Conservation (phyloP, 2,329 filamentous ascomycete species). For the Ophiostoma australiae region DNA sequence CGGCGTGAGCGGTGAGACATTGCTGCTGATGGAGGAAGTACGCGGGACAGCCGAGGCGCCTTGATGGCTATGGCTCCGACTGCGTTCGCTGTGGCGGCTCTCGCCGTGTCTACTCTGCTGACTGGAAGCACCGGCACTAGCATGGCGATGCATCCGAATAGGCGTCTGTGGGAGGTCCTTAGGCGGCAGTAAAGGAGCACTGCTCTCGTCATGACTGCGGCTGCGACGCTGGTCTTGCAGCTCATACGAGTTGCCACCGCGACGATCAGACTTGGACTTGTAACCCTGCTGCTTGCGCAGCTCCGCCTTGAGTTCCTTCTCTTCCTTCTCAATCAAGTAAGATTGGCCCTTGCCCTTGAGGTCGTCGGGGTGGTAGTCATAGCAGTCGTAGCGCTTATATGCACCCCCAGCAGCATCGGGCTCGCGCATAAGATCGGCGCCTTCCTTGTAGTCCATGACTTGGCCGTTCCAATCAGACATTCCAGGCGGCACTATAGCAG, state of each 20-base stretch:
- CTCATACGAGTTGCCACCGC: slow-evolving; percentile 12
- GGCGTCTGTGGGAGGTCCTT: slow-evolving; percentile 30
- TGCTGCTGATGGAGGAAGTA: not conserved
- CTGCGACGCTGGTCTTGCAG: slow-evolving; percentile 35
- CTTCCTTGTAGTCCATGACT: slow-evolving; percentile 74
- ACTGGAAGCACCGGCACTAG: not conserved
- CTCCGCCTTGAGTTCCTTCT: slow-evolving; percentile 53
- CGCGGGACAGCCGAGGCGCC: not conserved
- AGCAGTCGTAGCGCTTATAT: slow-evolving; percentile 68
- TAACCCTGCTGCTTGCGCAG: slow-evolving; percentile 37
- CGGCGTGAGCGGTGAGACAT: not conserved
- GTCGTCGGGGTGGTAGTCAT: slow-evolving; percentile 66
- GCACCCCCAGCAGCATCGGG: slow-evolving; percentile 61
- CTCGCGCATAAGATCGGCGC: slow-evolving; percentile 79
- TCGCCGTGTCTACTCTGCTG: not conserved
- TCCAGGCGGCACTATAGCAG: slow-evolving; percentile 71
- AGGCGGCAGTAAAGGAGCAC: slow-evolving; percentile 22
- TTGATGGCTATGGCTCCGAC: slow-evolving; percentile 1
- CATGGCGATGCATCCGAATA: slow-evolving; percentile 39
- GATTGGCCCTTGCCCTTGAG: slow-evolving; percentile 80
- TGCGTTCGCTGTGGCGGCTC: not conserved
- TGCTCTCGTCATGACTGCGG: slow-evolving; percentile 22
- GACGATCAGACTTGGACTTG: slow-evolving; percentile 44
- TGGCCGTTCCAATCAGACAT: slow-evolving; percentile 62
- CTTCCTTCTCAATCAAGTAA: slow-evolving; percentile 63